These are phyloP conservation scores for Tilletia setariae DNA, from an alignment of 1,284 basidiomycete species.

Conservation along the genomic window DNA sequence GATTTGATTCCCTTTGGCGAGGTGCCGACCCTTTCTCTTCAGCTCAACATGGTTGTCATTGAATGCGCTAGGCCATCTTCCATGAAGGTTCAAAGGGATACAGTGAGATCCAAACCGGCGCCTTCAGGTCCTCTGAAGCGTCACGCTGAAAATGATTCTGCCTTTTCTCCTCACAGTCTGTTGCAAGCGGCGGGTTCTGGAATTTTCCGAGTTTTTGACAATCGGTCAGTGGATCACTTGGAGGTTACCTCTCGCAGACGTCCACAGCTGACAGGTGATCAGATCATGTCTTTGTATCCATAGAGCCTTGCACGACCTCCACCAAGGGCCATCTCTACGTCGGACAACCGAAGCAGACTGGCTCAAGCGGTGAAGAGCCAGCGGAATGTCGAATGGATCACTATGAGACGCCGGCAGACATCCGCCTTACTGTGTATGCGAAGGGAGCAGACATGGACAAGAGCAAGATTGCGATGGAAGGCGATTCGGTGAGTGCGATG, in stretches of 20 bases:
- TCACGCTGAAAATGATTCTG: neutral
- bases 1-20: neutral
- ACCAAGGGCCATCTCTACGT: conserved; percentile 46
- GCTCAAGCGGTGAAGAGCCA: conserved; percentile 26
- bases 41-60: conserved; percentile 4
- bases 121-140: neutral
- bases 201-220: conserved; percentile 51
- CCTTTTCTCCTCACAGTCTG: conserved; percentile 22
- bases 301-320: conserved; percentile 41
- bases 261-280: too few relatives aligned
- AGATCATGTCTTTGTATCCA: neutral
- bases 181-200: conserved; percentile 50
- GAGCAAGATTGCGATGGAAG: conserved; percentile 36
- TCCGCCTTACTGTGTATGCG: conserved; percentile 49
- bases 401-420: conserved; percentile 51
- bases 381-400: conserved; percentile 49
- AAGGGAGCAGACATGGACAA: conserved; percentile 37
- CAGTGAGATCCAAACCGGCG: conserved; percentile 15
- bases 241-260: neutral
- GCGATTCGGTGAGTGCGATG: conserved; percentile 28
- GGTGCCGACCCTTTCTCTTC: neutral
- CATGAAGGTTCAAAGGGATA: conserved; percentile 50
- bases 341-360: conserved; percentile 26
- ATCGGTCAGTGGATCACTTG: conserved; percentile 22
- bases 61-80: conserved; percentile 38